Evolutionary conservation across 2,329 filamentous ascomycete genomes (phyloP), one percentile per base, ranked within the genome.

Genomic region (Aspergillus sp.): DNA sequence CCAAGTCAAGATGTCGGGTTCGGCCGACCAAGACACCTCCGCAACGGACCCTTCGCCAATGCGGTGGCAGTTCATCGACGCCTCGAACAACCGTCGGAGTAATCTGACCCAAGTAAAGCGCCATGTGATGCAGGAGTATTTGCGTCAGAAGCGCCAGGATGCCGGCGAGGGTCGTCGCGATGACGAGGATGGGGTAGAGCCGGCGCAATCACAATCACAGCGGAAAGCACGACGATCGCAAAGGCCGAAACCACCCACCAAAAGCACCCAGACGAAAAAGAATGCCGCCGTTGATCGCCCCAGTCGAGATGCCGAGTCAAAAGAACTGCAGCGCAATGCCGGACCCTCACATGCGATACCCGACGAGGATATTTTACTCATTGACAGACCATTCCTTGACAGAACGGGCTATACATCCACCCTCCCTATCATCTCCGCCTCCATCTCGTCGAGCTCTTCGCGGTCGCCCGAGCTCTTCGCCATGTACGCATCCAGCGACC

Each of bases 61-160:
- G 43, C 64, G 66, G 30, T 74, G 71, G 64, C 70, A 73, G 52
- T 75, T 75, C 49, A 73, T 74, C 49, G 71, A 75, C 53, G 62
- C 67, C 51, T 73, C 67, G 9, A 62, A 66, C 47, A 66, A 70
- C 42, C 66, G 63, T 47, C 62, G 69, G 19, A 61, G 55, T 45
- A 74, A 73, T 40, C 56, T 72, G 41, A 74, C 70, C 1, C 68
- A 66, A 53, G 72, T 74, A 35, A 73, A 73, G 47, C 70, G 71
- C 19, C 72, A 75, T 71, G 72, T 74, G 6, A 74, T 74, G 72
- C 69, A 73, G 53, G 70, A 74, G 47, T 73, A 68, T 54, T 71
- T 73, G 61, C 69, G 69, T 17, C 69, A 72, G 43, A 73, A 72
- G 49, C 60, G 51, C 9, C 53, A 60, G 6, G 59, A 56, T 40